Evolutionary conservation across 352 stramenopile species (phyloP).

Genomic region (Globisporangium radiosum): DNA sequence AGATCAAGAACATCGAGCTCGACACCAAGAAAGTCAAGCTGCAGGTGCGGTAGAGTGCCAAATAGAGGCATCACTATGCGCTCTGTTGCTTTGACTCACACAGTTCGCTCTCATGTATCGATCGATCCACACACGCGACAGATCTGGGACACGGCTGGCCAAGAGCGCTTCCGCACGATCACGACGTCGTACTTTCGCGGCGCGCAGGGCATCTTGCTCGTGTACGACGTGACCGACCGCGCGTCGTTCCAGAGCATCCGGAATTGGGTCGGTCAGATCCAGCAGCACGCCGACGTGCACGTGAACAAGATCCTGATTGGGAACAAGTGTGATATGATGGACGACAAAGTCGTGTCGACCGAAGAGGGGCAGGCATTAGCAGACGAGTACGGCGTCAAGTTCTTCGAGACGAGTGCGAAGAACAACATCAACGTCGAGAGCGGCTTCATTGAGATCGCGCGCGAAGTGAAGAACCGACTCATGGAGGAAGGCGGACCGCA

Average conservation of each 20-base stretch:
- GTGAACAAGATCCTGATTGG: slow-evolving; percentile 99
- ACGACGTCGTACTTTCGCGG: slow-evolving; percentile 99
- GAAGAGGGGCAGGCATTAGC: slow-evolving; percentile 93
- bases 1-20: slow-evolving; percentile 91
- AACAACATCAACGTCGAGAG: slow-evolving; percentile 95
- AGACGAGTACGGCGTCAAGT: slow-evolving; percentile 93
- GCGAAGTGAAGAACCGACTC: slow-evolving; percentile 86
- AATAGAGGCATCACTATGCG: not conserved
- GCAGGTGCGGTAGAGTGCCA: slow-evolving; percentile 32
- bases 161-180: slow-evolving; percentile 99
- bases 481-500: slow-evolving; percentile 84
- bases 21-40: slow-evolving; percentile 98
- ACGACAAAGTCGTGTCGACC: slow-evolving; percentile 94
- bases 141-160: slow-evolving; percentile 98
- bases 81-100: not conserved
- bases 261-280: slow-evolving; percentile 97
- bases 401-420: slow-evolving; percentile 94
- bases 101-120: too few relatives aligned
- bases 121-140: slow-evolving; percentile 1
- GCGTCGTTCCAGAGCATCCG: slow-evolving; percentile 96
- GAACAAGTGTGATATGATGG: slow-evolving; percentile 99
- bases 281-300: slow-evolving; percentile 97
- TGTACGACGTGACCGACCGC: slow-evolving; percentile 98
- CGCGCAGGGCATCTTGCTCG: slow-evolving; percentile 97
- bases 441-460: slow-evolving; percentile 85